Conservation (phyloP, 306 rosid species). For the Rosa chinensis region DNA sequence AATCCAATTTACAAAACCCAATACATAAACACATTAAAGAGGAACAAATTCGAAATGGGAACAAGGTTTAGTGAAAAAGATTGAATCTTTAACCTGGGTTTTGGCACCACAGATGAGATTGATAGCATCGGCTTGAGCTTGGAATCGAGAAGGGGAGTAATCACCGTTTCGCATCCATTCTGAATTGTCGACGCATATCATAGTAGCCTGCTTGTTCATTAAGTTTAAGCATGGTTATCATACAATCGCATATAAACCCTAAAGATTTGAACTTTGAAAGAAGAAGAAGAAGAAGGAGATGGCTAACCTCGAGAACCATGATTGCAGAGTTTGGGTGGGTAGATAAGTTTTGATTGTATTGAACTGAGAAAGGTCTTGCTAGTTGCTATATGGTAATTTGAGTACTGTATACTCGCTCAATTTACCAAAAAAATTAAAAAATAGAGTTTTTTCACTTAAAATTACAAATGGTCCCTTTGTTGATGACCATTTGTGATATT, state of each 20-base stretch:
- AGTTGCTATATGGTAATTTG: background rate
- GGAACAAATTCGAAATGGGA: background rate
- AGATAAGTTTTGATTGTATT: background rate
- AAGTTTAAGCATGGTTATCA: slow-evolving; percentile 5
- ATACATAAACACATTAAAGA: background rate
- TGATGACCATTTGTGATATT: too few relatives aligned
- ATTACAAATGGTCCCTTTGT: too few relatives aligned
- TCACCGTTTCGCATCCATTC: slow-evolving; percentile 91
- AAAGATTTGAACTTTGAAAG: background rate
- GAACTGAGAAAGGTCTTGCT: background rate
- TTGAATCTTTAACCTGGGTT: slow-evolving; percentile 52
- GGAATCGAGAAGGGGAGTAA: slow-evolving; percentile 66
- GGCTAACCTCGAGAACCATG: slow-evolving; percentile 27
- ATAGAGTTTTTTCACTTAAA: too few relatives aligned
- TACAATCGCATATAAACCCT: background rate
- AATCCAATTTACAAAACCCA: slow-evolving; percentile 15
- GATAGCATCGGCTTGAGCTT: slow-evolving; percentile 78
- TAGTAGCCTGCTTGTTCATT: slow-evolving; percentile 52
- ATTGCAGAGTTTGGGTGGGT: slow-evolving; percentile 5
- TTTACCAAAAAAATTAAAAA: too few relatives aligned
- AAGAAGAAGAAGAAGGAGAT: background rate
- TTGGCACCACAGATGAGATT: slow-evolving; percentile 87
- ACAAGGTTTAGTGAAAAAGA: background rate
- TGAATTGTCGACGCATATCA: slow-evolving; percentile 82
- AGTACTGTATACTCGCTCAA: too few relatives aligned